Evolutionary conservation across 2,329 filamentous ascomycete genomes (phyloP).

Genomic region (Pyricularia pennisetigena): DNA sequence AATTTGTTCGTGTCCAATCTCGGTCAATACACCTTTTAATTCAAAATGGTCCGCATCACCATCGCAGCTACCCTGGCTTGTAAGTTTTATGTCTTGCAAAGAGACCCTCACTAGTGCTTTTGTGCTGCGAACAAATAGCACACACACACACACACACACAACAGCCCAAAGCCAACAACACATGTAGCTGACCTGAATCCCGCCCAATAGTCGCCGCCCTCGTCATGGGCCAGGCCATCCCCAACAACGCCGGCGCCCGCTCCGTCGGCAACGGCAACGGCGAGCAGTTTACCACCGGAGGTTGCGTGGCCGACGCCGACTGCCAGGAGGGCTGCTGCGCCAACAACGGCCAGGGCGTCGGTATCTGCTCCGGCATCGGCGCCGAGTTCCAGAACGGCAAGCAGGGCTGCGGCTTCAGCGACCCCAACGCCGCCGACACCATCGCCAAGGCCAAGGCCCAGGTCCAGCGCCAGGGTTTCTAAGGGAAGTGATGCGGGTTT

Average conservation of each 20-base stretch:
- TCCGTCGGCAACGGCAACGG: constrained; percentile 8
- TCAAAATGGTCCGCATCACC: constrained; percentile 8
- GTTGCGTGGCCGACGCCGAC: constrained; percentile 8
- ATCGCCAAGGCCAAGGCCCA: constrained; percentile 18
- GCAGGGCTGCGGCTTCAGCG: constrained; percentile 18
- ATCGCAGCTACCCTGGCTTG: constrained; percentile 7
- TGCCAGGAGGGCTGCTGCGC: constrained; percentile 8
- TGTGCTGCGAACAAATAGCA: background rate
- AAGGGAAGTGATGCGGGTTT: background rate
- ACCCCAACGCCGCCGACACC: constrained; percentile 15
- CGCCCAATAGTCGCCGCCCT: constrained; percentile 3
- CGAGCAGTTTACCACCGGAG: constrained; percentile 8
- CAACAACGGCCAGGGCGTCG: constrained; percentile 10
- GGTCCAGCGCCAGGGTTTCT: constrained; percentile 18
- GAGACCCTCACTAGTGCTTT: too few species aligned
- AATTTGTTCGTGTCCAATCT: background rate
- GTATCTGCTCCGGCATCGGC: constrained; percentile 18
- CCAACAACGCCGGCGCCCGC: constrained; percentile 7
- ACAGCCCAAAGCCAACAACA: background rate
- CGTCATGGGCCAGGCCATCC: constrained; percentile 5
- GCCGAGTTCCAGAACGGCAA: constrained; percentile 20
- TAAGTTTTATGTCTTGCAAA: too few species aligned
- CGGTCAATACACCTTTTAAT: background rate
- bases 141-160: background rate
- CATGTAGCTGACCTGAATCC: background rate